phyloP scores from a whole-genome alignment of 2,329 filamentous ascomycete species.

The Coniochaeta hoffmannii region DNA sequence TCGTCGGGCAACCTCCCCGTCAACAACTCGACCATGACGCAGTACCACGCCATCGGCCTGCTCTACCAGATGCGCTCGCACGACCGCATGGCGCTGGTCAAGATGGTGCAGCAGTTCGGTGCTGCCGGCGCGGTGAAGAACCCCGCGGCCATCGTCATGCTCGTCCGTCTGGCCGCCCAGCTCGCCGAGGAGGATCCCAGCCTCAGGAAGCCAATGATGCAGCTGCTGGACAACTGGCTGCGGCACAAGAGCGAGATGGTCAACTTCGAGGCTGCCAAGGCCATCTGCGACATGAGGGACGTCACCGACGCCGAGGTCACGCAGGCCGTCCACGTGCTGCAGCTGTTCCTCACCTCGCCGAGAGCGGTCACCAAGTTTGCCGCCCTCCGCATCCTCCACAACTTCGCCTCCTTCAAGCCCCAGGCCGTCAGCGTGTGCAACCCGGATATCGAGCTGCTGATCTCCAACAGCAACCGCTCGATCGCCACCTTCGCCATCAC shows the following conservation, averaged over 20 bases:
- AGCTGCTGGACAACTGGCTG: constrained; percentile 91
- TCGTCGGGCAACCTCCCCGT: constrained; percentile 67
- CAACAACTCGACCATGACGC: constrained; percentile 93
- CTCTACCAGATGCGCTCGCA: constrained; percentile 97
- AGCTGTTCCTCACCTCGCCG: constrained; percentile 93
- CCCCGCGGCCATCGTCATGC: constrained; percentile 83
- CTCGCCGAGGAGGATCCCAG: constrained; percentile 87
- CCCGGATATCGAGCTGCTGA: constrained; percentile 92
- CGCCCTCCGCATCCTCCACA: constrained; percentile 91
- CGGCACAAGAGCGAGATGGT: constrained; percentile 99
- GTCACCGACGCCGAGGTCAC: constrained; percentile 86
- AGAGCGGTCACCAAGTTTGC: constrained; percentile 96
- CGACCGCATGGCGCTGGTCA: constrained; percentile 95
- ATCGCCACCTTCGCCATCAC: constrained; percentile 99
- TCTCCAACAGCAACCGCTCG: constrained; percentile 93
- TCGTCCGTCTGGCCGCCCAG: constrained; percentile 88
- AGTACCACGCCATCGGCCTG: constrained; percentile 96
- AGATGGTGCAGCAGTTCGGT: constrained; percentile 99
- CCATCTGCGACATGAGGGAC: constrained; percentile 90
- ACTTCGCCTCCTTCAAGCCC: constrained; percentile 94
- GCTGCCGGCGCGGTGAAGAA: constrained; percentile 89
- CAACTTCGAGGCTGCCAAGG: constrained; percentile 98
- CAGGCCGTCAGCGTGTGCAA: constrained; percentile 89
- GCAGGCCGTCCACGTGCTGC: constrained; percentile 89
- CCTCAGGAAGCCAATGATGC: constrained; percentile 92